A percentile compares a stretch with the other conserved stretches of the same genome.
These are phyloP conservation scores for Cercospora citrullina DNA, from an alignment of 2,329 filamentous ascomycete genomes.

Conservation along the genomic window DNA sequence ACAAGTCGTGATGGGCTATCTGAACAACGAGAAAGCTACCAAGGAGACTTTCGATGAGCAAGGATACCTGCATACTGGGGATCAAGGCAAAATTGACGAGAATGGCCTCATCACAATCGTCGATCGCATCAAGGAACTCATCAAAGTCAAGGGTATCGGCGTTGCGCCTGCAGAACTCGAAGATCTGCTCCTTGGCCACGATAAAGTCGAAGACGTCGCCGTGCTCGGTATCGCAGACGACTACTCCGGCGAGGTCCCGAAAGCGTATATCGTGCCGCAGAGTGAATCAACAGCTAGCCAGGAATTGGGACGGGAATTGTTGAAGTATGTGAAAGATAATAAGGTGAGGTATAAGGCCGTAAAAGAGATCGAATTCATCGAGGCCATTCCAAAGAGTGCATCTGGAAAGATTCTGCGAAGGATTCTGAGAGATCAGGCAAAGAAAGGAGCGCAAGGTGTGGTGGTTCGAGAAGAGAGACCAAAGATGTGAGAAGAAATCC, in stretches of 20 bases:
- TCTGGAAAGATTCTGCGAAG: slow-evolving; percentile 43
- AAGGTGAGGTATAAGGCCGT: slow-evolving; percentile 52
- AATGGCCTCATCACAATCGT: slow-evolving; percentile 57
- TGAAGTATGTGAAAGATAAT: slow-evolving; percentile 43
- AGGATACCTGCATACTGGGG: slow-evolving; percentile 54
- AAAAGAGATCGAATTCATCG: slow-evolving; percentile 46
- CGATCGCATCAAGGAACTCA: slow-evolving; percentile 53
- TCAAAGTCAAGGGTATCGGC: slow-evolving; percentile 58
- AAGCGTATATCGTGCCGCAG: slow-evolving; percentile 38
- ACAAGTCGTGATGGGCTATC: slow-evolving; percentile 56
- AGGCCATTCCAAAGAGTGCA: slow-evolving; percentile 39
- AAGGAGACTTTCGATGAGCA: slow-evolving; percentile 50
- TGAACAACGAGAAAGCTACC: slow-evolving; percentile 54
- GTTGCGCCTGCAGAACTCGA: slow-evolving; percentile 55
- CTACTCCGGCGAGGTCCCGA: slow-evolving; percentile 44
- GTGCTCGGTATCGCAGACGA: slow-evolving; percentile 49
- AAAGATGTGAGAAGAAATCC: slow-evolving; percentile 28
- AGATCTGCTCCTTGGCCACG: slow-evolving; percentile 50
- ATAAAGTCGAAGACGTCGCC: slow-evolving; percentile 50
- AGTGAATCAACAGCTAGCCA: slow-evolving; percentile 39
- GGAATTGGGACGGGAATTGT: slow-evolving; percentile 39
- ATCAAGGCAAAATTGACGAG: slow-evolving; percentile 38
- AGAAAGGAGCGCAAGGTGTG: slow-evolving; percentile 39
- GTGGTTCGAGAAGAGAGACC: slow-evolving; percentile 40
- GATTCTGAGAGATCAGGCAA: slow-evolving; percentile 43